A percentile compares a stretch with the other conserved stretches of the same genome.
Conservation (phyloP, 2,329 filamentous ascomycete species). For the Colletotrichum incanum region DNA sequence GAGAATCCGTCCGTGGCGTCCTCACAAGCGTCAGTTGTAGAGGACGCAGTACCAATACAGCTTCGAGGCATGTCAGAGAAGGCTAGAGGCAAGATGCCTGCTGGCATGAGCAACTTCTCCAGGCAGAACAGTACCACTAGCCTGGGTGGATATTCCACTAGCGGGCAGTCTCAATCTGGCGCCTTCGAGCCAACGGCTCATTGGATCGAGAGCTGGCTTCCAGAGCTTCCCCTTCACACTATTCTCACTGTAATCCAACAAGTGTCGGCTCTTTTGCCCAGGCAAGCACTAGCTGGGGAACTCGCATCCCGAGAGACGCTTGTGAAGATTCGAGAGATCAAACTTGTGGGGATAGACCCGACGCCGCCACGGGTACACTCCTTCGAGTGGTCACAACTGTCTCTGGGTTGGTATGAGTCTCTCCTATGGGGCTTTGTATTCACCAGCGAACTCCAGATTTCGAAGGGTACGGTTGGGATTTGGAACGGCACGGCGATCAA, state of each 20-base stretch:
- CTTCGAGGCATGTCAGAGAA: conserved; percentile 97
- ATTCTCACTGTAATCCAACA: conserved; percentile 84
- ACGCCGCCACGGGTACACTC: conserved; percentile 84
- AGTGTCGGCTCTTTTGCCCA: conserved; percentile 70
- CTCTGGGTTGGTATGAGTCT: conserved; percentile 95
- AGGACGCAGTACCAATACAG: conserved; percentile 87
- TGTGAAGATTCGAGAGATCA: conserved; percentile 71
- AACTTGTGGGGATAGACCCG: conserved; percentile 81
- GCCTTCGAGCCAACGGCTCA: conserved; percentile 83
- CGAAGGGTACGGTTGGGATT: conserved; percentile 89
- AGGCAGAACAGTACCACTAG: conserved; percentile 92
- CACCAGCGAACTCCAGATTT: conserved; percentile 88
- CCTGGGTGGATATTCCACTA: conserved; percentile 75
- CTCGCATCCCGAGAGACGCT: conserved; percentile 63
- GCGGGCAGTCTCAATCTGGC: conserved; percentile 69
- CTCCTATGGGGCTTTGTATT: conserved; percentile 96
- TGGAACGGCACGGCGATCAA: conserved; percentile 94
- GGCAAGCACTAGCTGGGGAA: conserved; percentile 63
- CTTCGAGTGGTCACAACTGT: conserved; percentile 94
- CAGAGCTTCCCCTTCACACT: conserved; percentile 90
- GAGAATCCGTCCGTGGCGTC: conserved; percentile 76
- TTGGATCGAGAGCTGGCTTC: conserved; percentile 97
- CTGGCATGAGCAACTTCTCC: conserved; percentile 85
- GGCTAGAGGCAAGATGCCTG: conserved; percentile 94
- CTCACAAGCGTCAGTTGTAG: conserved; percentile 76